Base-by-base conservation (phyloP, 495 filamentous ascomycete genomes). In the Cairneyella variabilis region DNA sequence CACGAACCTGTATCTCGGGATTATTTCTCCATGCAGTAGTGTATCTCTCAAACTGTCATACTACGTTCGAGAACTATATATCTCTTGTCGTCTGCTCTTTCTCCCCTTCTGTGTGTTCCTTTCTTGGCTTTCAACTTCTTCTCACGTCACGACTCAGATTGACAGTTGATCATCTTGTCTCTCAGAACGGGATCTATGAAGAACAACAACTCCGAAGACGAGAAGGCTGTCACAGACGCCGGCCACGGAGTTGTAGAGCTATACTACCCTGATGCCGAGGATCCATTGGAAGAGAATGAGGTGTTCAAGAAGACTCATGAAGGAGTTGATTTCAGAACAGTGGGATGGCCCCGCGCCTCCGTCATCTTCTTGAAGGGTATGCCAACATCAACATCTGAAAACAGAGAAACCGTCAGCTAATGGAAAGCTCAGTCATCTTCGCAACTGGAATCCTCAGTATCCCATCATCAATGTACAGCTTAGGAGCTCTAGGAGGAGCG, bases 291-390 rank as follows among this genome's bases (percentile, higher is more conserved):
- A 36, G 58, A 64, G 11, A 55, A 68, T 53, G 78, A 82, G 57
- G 71, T 82, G 38, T 82, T 81, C 68, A 74, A 76, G 58, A 71
- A 63, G 56, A 71, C 66, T 1, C 68, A 72, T 18, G 71, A 71
- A 39, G 69, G 71, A 10, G 76, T 80, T 20, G 65, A 81, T 50
- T 82, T 82, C 59, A 70, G 79, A n/a, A 78, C 74, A 8, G 77
- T 82, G 23, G 71, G 71, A 64, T 83, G 80, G 78, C 64, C 70
- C n/a, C 69, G 71, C 10, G 75, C 78, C 2, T 64, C 75, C n/a
- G 68, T 80, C 2, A 82, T 83, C 54, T 82, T 83, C 49, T 58
- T 80, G 20, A 83, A 81, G 59, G 48, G 60, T 60, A 51, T 18
- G 60, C 44, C 22, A 11, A 46, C 5, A 40, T 9, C 22, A 17